Percentiles rank a stretch among this genome's conserved stretches.
phyloP scores from a whole-genome alignment of 805 yeast genomes.

The Teunomyces gatunensis region DNA sequence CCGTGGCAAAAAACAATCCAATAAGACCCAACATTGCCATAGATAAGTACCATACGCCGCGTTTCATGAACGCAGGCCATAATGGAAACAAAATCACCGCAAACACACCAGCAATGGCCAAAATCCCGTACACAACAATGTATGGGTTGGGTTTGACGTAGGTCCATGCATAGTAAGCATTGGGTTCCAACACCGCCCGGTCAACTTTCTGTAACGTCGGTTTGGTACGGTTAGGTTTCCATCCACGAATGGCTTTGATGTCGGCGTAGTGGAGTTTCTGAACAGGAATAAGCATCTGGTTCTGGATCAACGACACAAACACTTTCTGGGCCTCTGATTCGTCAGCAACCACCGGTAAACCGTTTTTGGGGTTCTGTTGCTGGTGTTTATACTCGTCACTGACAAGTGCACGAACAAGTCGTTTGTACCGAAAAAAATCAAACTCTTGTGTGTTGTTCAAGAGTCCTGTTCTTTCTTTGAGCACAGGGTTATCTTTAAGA shows the following conservation, averaged over 20 bases:
- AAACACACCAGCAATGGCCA: conserved; percentile 64
- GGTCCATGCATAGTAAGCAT: conserved; percentile 81
- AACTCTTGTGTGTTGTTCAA: conserved; percentile 62
- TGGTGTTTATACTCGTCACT: conserved; percentile 65
- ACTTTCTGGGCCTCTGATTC: conserved; percentile 58
- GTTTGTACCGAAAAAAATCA: conserved; percentile 84
- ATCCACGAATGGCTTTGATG: conserved; percentile 50
- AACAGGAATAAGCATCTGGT: conserved; percentile 74
- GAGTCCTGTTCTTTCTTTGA: conserved; percentile 83
- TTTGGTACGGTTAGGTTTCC: conserved; percentile 58
- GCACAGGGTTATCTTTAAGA: conserved; percentile 58
- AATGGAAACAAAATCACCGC: conserved; percentile 79
- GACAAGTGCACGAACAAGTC: conserved; percentile 74
- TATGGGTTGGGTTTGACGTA: conserved; percentile 70
- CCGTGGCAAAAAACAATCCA: conserved; percentile 71
- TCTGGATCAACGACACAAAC: conserved; percentile 66
- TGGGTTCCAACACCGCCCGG: conserved; percentile 59
- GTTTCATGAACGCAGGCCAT: conserved; percentile 90
- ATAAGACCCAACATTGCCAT: conserved; percentile 72
- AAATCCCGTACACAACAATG: conserved; percentile 58
- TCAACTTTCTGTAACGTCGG: conserved; percentile 59
- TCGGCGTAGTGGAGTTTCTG: conserved; percentile 68
- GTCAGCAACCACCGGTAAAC: conserved; percentile 42
- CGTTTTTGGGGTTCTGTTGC: conserved; percentile 45
- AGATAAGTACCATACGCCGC: conserved; percentile 87